Evolutionary conservation across 441 rosid genomes (phyloP), one percentile per base, ranked within the genome.

Genomic region (Francoa sonchifolia): DNA sequence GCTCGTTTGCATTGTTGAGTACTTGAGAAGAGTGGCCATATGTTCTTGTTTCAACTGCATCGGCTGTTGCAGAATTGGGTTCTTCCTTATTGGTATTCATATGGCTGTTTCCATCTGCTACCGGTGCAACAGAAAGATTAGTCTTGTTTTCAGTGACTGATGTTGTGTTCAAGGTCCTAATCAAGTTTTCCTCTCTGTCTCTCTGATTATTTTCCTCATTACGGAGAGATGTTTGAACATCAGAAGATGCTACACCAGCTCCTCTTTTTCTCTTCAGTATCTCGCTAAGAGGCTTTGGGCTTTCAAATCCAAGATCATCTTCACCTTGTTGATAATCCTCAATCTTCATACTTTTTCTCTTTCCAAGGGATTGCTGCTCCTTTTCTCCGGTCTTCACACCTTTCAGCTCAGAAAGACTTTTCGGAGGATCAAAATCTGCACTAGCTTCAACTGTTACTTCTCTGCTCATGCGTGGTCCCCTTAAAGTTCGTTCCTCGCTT

Each of bases 251-350:
- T 47, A 54, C 59, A 48, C 45, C 72, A 53, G 74, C 69, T 32
- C 60, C 76, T 65, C 78, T 69, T 69, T 88, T 84, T 44, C 94
- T 76, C 69, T 67, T 84, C 53, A 84, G 68, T 64, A 88, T 82
- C 76, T 76, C 90, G 31, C 81, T 77, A 18, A 81, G 71, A 42
- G 97, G 79, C 75, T 78, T 66, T 5, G 97, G 97, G 48, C 93
- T 88, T 51, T 79, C 73, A 61, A 88, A 88, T 6, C 85, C 59
- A 40, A 62, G 58, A 35, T 54, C 55, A 44, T 58, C 73, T 51
- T 63, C 80, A 43, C 63, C 35, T 53, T 52, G 73, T 47, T 47
- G 77, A 57, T 44, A 21, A 41, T 68, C 73, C 43, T 63, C 88
- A 11, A 7, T 9, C 16, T 15, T 33, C 11, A 33, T 13, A 33